Evolutionary conservation across 2,329 filamentous ascomycete species (phyloP).

Genomic region (Colletotrichum sp.): DNA sequence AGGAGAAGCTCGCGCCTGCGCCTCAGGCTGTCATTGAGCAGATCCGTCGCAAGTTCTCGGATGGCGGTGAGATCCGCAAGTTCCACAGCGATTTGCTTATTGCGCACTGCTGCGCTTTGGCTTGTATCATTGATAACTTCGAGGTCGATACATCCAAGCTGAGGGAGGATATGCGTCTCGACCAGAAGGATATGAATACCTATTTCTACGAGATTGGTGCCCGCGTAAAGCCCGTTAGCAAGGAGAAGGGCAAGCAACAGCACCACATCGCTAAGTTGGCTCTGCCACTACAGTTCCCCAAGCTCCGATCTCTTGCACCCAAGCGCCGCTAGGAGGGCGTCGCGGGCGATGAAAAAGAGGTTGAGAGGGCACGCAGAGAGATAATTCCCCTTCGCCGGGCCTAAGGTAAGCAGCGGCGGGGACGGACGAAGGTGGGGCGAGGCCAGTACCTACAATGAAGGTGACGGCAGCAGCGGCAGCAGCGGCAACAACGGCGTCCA

Average conservation of each 20-base stretch:
- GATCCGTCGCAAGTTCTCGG: constrained; percentile 72
- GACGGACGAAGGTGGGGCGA: background rate
- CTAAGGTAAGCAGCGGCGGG: background rate
- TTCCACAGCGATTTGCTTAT: constrained; percentile 74
- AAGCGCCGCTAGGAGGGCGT: constrained; percentile 18
- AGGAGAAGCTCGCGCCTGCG: constrained; percentile 58
- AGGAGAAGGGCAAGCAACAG: constrained; percentile 59
- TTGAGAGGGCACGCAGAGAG: background rate
- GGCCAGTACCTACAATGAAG: background rate
- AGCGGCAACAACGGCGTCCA: no score
- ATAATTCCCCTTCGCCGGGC: background rate
- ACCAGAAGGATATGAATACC: constrained; percentile 71
- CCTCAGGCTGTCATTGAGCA: constrained; percentile 68
- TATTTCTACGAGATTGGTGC: constrained; percentile 82
- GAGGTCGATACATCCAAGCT: constrained; percentile 73
- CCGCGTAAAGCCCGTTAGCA: constrained; percentile 63
- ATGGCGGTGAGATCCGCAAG: constrained; percentile 68
- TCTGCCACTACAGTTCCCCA: constrained; percentile 84
- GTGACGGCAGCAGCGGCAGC: background rate
- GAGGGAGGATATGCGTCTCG: constrained; percentile 72
- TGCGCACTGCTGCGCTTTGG: constrained; percentile 74
- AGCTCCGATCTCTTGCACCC: constrained; percentile 43
- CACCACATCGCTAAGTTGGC: constrained; percentile 70
- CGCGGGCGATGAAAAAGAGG: background rate
- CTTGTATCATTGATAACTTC: constrained; percentile 74